Conservation (phyloP, 2,329 filamentous ascomycete species). For the Monosporascus sp. region DNA sequence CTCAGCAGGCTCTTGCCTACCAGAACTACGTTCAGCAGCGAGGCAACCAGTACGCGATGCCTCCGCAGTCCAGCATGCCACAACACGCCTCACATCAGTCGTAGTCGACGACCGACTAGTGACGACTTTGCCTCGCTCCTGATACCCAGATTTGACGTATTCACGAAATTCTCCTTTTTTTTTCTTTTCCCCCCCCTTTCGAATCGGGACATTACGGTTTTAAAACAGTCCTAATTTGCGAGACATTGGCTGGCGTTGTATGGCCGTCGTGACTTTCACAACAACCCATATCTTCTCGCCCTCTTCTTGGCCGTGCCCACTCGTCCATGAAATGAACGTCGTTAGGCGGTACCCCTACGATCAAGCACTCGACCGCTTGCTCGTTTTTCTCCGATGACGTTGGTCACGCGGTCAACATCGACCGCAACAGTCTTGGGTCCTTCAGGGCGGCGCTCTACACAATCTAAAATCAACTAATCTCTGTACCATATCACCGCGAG, state of each 20-base stretch:
- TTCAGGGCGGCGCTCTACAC: background rate
- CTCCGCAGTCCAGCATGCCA: constrained; percentile 71
- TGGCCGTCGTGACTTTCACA: constrained; percentile 23
- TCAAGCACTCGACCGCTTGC: background rate
- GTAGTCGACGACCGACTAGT: constrained; percentile 37
- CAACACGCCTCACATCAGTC: constrained; percentile 79
- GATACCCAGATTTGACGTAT: constrained; percentile 59
- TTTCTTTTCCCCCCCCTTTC: background rate
- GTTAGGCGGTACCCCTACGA: background rate
- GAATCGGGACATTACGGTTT: constrained; percentile 26
- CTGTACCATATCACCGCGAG: background rate
- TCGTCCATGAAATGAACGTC: background rate
- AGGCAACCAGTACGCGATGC: constrained; percentile 72
- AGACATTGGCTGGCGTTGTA: constrained; percentile 40
- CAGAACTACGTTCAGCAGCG: constrained; percentile 77
- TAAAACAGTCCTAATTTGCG: constrained; percentile 33
- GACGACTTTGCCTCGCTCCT: constrained; percentile 32
- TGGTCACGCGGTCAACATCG: background rate
- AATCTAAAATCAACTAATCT: background rate
- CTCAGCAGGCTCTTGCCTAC: constrained; percentile 76
- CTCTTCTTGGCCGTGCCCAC: background rate
- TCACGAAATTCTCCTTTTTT: constrained; percentile 33
- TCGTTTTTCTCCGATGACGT: background rate
- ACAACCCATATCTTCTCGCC: background rate
- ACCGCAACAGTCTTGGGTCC: background rate